Base-by-base conservation (phyloP, 441 rosid genomes). In the Capsella rubella region DNA sequence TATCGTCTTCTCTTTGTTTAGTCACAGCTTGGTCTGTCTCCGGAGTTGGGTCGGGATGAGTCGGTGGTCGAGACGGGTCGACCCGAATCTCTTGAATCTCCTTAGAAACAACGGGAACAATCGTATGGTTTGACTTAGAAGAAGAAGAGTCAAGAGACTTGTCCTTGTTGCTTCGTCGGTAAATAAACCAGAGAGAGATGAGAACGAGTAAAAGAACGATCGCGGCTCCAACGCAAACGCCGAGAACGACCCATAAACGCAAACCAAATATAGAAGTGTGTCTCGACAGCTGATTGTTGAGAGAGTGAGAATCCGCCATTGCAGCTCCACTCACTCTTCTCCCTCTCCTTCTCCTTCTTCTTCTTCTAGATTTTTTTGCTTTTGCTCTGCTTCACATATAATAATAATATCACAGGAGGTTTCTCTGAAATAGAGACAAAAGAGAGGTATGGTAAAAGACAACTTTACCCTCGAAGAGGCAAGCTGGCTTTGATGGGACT, bases 161-260 rank as follows among this genome's bases (percentile, higher is more conserved):
- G 49, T 56, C 15, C 7, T 53, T 68, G 39, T 69, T 71, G 73
- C 70, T 79, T 69, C 90, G 81, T 71, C 82, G 87, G 31, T 90
- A 84, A 40, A 93, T 89, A 78, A 94, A 84, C 89, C 91, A 94
- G 64, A 94, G 89, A 63, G 97, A 89, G 32, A 91, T 83, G 21
- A 94, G 80, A 81, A 90, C 89, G 58, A 94, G 97, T 62, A 90
- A 68, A 27, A 91, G 76, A 29, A 94, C 95, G 28, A 91, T 84
- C 29, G 87, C 84, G 11, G 92, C 87, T 10, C 97, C 99, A 11
- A 90, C 89, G 60, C 90, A 86, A 28, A 94, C 84, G 45, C 97
- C 97, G 65, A 94, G 90, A 12, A 94, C 90, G 2, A 91, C 88
- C 97, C 99, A 90, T 53, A 90, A 67, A 60, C 89, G 85, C 46